A percentile compares a stretch with the other conserved stretches of the same genome.
Evolutionary conservation across 2,329 filamentous ascomycete species (phyloP).

Genomic region (Paecilomyces sp.): DNA sequence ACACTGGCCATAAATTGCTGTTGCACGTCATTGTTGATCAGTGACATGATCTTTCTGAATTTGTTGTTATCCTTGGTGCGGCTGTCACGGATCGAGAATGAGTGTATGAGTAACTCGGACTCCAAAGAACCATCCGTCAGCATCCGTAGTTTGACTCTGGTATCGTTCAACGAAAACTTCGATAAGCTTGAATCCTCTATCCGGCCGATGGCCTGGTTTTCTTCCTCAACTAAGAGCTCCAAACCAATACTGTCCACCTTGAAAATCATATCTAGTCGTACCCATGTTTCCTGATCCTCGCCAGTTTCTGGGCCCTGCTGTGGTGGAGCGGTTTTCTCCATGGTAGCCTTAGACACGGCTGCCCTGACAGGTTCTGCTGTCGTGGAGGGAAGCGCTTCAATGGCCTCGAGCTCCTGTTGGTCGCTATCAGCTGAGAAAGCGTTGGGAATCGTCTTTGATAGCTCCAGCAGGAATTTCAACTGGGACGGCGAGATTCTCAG

Average conservation of each 20-base stretch:
- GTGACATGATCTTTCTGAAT: constrained; percentile 96
- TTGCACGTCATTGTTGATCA: constrained; percentile 82
- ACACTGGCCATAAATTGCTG: constrained; percentile 98
- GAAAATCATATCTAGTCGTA: constrained; percentile 87
- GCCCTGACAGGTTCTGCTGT: constrained; percentile 45
- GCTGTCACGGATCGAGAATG: constrained; percentile 90
- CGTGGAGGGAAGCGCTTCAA: constrained; percentile 60
- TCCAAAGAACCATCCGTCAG: constrained; percentile 86
- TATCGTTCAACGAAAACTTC: constrained; percentile 89
- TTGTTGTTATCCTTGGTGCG: constrained; percentile 87
- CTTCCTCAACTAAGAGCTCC: constrained; percentile 72
- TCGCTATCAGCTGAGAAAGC: constrained; percentile 73
- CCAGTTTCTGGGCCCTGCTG: constrained; percentile 65
- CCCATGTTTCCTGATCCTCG: constrained; percentile 67
- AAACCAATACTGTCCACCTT: constrained; percentile 79
- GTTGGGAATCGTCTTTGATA: constrained; percentile 79
- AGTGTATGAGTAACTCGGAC: constrained; percentile 85
- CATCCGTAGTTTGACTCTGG: constrained; percentile 85
- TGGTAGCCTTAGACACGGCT: constrained; percentile 43
- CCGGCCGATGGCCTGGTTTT: constrained; percentile 70
- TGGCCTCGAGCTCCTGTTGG: constrained; percentile 64
- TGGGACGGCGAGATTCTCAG: constrained; percentile 84
- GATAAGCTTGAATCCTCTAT: constrained; percentile 76
- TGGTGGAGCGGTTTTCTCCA: constrained; percentile 42
- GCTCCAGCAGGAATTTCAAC: constrained; percentile 77